Evolutionary conservation across 2,329 filamentous ascomycete species (phyloP).

Genomic region (Onygenales sp.): DNA sequence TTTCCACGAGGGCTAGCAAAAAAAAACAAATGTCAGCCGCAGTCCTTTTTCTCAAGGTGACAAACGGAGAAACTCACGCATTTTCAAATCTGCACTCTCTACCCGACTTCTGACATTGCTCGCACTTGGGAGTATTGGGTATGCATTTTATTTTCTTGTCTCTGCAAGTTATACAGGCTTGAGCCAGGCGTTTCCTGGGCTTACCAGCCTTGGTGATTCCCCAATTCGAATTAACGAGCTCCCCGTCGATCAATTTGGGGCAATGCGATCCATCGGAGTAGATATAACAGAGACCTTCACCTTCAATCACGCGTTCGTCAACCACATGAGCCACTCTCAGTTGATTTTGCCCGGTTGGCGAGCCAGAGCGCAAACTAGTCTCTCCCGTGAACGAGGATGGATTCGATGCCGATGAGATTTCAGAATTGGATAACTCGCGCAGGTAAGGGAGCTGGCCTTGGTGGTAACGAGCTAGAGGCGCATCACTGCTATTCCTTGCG

Average conservation of each 20-base stretch:
- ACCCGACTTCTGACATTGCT: slow-evolving; percentile 88
- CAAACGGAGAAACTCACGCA: slow-evolving; percentile 54
- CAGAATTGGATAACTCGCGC: slow-evolving; percentile 4
- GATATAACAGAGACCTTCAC: slow-evolving; percentile 73
- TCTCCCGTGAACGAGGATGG: slow-evolving; percentile 15
- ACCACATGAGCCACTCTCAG: slow-evolving; percentile 17
- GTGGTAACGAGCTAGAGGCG: slow-evolving; percentile 12
- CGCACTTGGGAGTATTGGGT: slow-evolving; percentile 74
- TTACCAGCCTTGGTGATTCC: slow-evolving; percentile 91
- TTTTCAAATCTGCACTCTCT: slow-evolving; percentile 76
- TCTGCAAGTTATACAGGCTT: slow-evolving; percentile 85
- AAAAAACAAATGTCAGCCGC: slow-evolving; percentile 10
- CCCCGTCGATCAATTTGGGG: slow-evolving; percentile 74
- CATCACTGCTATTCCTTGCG: not conserved
- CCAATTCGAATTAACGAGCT: slow-evolving; percentile 83
- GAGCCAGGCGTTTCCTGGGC: slow-evolving; percentile 79
- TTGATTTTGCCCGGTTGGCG: not conserved
- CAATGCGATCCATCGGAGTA: slow-evolving; percentile 79
- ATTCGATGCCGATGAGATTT: slow-evolving; percentile 10
- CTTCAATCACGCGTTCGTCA: slow-evolving; percentile 46
- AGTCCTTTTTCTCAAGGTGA: not conserved
- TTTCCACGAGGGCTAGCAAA: slow-evolving; percentile 21
- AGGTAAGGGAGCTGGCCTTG: slow-evolving; percentile 13
- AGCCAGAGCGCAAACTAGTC: not conserved
- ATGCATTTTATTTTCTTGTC: slow-evolving; percentile 99